A percentile compares a stretch with the other conserved stretches of the same genome.
phyloP scores from a whole-genome alignment of 768 basidiomycete species.

The Russula sp. region DNA sequence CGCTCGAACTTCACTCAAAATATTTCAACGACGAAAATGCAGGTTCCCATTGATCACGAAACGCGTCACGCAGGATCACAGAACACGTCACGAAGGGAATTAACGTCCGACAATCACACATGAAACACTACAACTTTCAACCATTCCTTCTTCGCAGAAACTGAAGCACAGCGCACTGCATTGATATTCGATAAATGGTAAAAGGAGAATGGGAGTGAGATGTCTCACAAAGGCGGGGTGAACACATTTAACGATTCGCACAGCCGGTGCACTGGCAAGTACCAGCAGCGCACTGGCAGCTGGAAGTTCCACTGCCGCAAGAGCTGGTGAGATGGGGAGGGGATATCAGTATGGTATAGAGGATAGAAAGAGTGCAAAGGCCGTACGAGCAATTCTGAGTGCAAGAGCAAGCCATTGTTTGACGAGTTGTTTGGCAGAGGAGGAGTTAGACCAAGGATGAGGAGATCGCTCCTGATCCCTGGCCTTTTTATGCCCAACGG shows the following conservation, averaged over 20 bases:
- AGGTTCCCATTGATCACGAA: neutral
- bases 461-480: too few species aligned
- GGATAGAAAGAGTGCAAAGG: neutral
- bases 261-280: conserved; percentile 15
- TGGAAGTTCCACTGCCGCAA: conserved; percentile 5
- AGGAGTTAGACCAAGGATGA: neutral
- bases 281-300: conserved; percentile 9
- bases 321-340: neutral
- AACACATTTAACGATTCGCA: conserved; percentile 2
- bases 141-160: neutral
- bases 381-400: conserved; percentile 8
- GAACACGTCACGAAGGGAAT: neutral
- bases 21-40: too few species aligned
- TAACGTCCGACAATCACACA: neutral
- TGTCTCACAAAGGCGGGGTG: neutral
- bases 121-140: neutral
- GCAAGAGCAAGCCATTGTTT: conserved; percentile 15
- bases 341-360: neutral
- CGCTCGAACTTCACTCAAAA: neutral
- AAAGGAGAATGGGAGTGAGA: neutral
- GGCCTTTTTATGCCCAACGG: conserved; percentile 5
- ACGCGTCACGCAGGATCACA: neutral
- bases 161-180: neutral
- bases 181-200: neutral
- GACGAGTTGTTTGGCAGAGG: neutral